A percentile compares a stretch with the other conserved stretches of the same genome.
Conservation (phyloP, 2,329 filamentous ascomycete genomes). For the Pseudogymnoascus sp. region DNA sequence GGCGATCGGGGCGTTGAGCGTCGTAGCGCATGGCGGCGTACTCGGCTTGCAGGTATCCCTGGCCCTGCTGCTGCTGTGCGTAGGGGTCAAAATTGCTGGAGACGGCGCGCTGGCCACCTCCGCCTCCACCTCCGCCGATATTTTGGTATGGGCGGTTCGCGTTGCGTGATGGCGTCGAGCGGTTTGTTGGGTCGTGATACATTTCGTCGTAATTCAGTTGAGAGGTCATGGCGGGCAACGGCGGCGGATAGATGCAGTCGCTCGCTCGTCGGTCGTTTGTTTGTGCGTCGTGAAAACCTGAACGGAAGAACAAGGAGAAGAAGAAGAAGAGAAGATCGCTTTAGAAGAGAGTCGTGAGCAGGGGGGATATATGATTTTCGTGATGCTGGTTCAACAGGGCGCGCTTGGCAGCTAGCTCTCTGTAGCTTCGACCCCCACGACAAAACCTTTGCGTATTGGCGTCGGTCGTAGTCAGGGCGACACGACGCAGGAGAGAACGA, state of each 20-base stretch:
- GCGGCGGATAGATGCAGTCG: neutral
- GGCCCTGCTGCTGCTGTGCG: neutral
- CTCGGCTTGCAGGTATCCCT: neutral
- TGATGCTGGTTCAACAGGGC: neutral
- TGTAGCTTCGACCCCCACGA: neutral
- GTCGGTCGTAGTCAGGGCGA: neutral
- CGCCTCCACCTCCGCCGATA: neutral
- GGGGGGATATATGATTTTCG: neutral
- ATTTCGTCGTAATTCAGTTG: slow-evolving; percentile 6
- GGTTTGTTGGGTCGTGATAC: slow-evolving; percentile 3
- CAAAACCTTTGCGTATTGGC: neutral
- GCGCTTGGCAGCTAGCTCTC: neutral
- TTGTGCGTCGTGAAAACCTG: slow-evolving; percentile 1
- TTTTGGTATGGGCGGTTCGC: neutral
- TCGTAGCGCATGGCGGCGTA: neutral
- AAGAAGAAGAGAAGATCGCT: neutral
- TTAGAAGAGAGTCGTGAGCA: neutral
- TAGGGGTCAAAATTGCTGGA: slow-evolving; percentile 1
- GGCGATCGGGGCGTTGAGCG: neutral
- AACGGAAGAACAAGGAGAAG: neutral
- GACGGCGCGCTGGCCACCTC: neutral
- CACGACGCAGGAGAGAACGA: neutral
- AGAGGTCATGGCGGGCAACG: neutral
- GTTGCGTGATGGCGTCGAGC: neutral
- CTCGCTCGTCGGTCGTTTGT: neutral